Evolutionary conservation across 352 stramenopile species (phyloP).

Genomic region (Globisporangium orthogonon): DNA sequence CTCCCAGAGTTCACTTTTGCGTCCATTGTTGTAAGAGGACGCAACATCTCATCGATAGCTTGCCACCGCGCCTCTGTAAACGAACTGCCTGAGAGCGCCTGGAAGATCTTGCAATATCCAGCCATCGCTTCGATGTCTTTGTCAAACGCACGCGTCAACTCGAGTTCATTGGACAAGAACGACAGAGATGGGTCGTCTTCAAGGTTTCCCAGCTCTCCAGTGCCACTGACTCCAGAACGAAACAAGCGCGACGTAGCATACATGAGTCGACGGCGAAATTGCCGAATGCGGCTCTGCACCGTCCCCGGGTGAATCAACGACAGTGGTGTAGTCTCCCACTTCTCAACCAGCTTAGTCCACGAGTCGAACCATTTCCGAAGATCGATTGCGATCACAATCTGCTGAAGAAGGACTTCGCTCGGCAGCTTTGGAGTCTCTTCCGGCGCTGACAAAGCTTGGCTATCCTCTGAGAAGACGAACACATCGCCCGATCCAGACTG

Average conservation of each 20-base stretch:
- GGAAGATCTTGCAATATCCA: constrained; percentile 37
- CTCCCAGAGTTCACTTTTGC: background rate
- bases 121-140: constrained; percentile 37
- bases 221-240: constrained; percentile 1
- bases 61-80: constrained; percentile 41
- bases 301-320: constrained; percentile 32
- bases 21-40: background rate
- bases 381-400: constrained; percentile 49
- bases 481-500: background rate
- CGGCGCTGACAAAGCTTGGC: background rate
- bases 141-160: constrained; percentile 28
- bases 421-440: constrained; percentile 19
- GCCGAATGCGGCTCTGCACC: constrained; percentile 49
- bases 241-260: constrained; percentile 32
- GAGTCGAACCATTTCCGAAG: constrained; percentile 46
- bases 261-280: constrained; percentile 43
- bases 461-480: background rate
- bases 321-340: constrained; percentile 38
- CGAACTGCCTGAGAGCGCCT: constrained; percentile 30
- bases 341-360: constrained; percentile 37
- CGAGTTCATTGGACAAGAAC: constrained; percentile 18
- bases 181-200: background rate
- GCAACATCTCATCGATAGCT: constrained; percentile 10
- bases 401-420: constrained; percentile 41
- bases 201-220: constrained; percentile 5